Evolutionary conservation across 306 rosid genomes (phyloP), one percentile per base, ranked within the genome.

Genomic region (Mucuna pruriens): DNA sequence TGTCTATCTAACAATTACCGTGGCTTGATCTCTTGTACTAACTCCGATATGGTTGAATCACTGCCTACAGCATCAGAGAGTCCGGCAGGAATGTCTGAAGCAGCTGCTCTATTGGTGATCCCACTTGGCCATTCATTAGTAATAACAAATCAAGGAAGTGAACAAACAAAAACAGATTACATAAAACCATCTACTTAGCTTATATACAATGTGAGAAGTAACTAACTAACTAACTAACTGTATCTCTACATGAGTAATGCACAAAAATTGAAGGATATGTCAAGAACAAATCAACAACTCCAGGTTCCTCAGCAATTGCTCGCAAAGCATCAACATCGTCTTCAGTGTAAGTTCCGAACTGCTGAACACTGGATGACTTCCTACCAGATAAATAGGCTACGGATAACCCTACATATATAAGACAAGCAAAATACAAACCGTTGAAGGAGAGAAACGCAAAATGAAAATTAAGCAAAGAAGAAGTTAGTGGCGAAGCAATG

Each of bases 41-140:
- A 84, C 85, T 95, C 99, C 51, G 97, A 85, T 71, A 90, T 66
- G 55, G 81, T 87, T 31, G 96, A 69, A 85, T 95, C 94, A 48
- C 87, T 85, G 71, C 93, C 94, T 9, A 22, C 42, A 19, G 84
- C 75, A 71, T 95, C 98, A 2, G 87, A 90, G 61, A 88, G 63
- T 81, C 90, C 94, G 22, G 89, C 78, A 64, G 98, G 93, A 83
- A 87, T 60, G 58, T 90, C 92, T 0, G 91, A 68, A 25, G 82
- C 44, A 71, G 90, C 84, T 67, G 88, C 94, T 81, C 89, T 70
- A 80, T 86, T 87, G 26, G 90, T 90, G 67, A 95, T 84, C 69
- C 93, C 94, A 45, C 85, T 87, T 25, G 99, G 97, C 99, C 99
- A 95, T 84, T 95, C 92, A 36, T 95, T 95, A 88, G 99, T 95